phyloP scores from a whole-genome alignment of 2,329 filamentous ascomycete species.

The Curvularia lunata region DNA sequence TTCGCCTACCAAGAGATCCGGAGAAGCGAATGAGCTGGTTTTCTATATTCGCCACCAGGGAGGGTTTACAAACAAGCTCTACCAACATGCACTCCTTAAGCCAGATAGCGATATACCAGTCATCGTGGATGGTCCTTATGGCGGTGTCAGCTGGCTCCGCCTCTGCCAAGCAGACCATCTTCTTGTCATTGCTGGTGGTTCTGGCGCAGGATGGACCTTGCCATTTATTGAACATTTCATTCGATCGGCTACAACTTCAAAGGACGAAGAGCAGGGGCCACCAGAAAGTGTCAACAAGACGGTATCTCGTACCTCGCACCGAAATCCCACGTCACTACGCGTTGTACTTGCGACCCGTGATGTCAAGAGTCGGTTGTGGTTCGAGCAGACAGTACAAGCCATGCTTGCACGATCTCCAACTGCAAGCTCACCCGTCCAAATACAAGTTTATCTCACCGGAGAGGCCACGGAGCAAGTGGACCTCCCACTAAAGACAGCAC shows the following conservation, averaged over 20 bases:
- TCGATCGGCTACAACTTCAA: not conserved
- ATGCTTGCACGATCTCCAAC: conserved; percentile 32
- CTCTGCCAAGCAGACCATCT: conserved; percentile 48
- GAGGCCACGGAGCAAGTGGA: conserved; percentile 22
- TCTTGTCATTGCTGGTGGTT: conserved; percentile 62
- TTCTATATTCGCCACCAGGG: conserved; percentile 61
- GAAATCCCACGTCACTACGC: conserved; percentile 24
- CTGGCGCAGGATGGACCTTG: conserved; percentile 62
- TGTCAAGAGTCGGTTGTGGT: conserved; percentile 46
- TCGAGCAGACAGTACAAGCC: conserved; percentile 39
- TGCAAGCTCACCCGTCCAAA: conserved; percentile 15
- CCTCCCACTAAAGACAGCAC: not conserved
- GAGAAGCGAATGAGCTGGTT: conserved; percentile 48
- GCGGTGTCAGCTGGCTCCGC: conserved; percentile 53
- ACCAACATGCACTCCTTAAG: conserved; percentile 19
- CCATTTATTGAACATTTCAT: conserved; percentile 53
- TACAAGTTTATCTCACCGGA: conserved; percentile 38
- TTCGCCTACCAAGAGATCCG: conserved; percentile 38
- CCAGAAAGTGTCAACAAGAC: not conserved
- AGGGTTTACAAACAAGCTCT: conserved; percentile 58
- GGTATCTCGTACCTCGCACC: not conserved
- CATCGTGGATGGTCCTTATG: conserved; percentile 65
- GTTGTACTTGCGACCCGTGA: conserved; percentile 50
- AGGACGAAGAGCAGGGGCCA: not conserved
- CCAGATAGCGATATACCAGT: conserved; percentile 50